Percentiles rank a stretch among this genome's conserved stretches.
Evolutionary conservation across 2,329 filamentous ascomycete genomes (phyloP).

Genomic region (Dryadomyces quercus-mongolicae): DNA sequence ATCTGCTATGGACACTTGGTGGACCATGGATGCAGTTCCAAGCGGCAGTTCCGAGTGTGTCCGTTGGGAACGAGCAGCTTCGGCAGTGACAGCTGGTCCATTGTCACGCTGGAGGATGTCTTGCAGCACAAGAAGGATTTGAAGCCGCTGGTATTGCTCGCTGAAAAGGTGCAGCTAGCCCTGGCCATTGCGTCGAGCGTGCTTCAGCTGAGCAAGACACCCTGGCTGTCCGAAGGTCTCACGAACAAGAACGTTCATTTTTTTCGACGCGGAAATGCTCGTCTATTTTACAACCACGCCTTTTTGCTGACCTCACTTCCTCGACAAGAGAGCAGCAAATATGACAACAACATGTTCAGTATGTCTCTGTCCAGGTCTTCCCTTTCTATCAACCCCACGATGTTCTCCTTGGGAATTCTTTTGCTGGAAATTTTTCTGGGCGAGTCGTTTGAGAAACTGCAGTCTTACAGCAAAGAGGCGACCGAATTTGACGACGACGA

Average conservation of each 20-base stretch:
- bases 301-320: not conserved
- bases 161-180: not conserved
- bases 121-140: not conserved
- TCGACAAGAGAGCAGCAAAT: not conserved
- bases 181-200: not conserved
- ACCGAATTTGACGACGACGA: not conserved
- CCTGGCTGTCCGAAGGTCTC: not conserved
- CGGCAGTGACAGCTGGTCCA: not conserved
- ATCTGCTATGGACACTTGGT: not conserved
- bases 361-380: not conserved
- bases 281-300: not conserved
- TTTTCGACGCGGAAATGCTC: not conserved
- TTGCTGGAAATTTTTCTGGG: not conserved
- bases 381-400: not conserved
- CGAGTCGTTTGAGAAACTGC: not conserved
- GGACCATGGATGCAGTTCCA: not conserved
- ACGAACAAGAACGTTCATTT: not conserved
- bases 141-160: not conserved
- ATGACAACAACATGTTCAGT: not conserved
- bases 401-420: not conserved
- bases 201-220: not conserved
- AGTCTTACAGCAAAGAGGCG: not conserved
- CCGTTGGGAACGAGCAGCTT: not conserved
- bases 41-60: not conserved
- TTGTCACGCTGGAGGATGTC: not conserved